These are phyloP conservation scores for Bryopsis sp. DNA, from an alignment of 139 green algal genomes.

Conservation along the genomic window DNA sequence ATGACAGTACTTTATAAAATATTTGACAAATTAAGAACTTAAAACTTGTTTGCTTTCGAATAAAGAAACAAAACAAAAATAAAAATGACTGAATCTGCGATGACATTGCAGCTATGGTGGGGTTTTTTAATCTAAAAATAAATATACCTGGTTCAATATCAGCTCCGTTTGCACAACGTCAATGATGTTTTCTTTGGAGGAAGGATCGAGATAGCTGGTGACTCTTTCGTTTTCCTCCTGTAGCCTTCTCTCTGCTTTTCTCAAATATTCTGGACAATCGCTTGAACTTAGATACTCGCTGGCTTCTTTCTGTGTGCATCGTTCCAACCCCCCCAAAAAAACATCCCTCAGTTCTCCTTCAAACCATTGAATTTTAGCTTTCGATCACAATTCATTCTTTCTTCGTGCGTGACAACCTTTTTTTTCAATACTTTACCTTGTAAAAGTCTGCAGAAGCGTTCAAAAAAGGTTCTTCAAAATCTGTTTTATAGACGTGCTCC, in stretches of 20 bases:
- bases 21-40: neutral
- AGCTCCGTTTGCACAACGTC: constrained; percentile 79
- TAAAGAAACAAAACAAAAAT: neutral
- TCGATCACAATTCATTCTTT: neutral
- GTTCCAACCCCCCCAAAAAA: too few relatives aligned
- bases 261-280: constrained; percentile 87
- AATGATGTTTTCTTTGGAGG: constrained; percentile 62
- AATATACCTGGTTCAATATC: constrained; percentile 58
- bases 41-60: neutral
- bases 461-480: constrained; percentile 90
- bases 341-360: neutral
- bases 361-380: too few relatives aligned
- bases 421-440: constrained; percentile 28
- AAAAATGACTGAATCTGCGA: neutral
- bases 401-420: neutral
- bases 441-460: constrained; percentile 80
- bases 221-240: constrained; percentile 81
- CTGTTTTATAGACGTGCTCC: constrained; percentile 66
- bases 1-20: too few relatives aligned
- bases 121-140: too few relatives aligned
- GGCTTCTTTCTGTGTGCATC: constrained; percentile 68
- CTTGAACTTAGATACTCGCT: constrained; percentile 56
- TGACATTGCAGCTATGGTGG: too few relatives aligned
- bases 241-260: constrained; percentile 68
- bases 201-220: constrained; percentile 72